Evolutionary conservation across 2,329 filamentous ascomycete genomes (phyloP).

Genomic region (Colletotrichum sp.): DNA sequence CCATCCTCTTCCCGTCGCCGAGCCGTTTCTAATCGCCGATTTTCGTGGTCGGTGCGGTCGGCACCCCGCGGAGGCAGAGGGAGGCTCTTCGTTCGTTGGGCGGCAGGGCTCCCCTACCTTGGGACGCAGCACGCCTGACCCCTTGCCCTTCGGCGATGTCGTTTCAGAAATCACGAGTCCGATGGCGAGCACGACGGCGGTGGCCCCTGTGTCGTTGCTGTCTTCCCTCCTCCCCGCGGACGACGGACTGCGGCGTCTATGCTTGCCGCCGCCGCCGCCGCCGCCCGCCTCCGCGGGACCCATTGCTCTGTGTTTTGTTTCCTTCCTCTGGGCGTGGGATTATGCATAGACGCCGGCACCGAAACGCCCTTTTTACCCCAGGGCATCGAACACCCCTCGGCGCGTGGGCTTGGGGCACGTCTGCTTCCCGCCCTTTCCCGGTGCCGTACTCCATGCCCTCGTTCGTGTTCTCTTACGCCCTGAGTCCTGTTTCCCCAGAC

Average conservation of each 20-base stretch:
- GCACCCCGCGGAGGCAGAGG: neutral
- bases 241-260: neutral
- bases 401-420: neutral
- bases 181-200: neutral
- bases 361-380: neutral
- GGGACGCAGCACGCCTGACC: neutral
- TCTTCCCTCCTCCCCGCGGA: neutral
- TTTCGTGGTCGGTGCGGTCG: neutral
- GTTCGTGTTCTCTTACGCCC: neutral
- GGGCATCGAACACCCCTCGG: neutral
- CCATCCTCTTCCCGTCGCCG: neutral
- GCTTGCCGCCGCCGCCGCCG: neutral
- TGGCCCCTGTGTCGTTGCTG: neutral
- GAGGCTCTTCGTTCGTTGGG: neutral
- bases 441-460: neutral
- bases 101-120: neutral
- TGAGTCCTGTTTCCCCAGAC: neutral
- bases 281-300: neutral
- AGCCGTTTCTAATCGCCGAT: constrained; percentile 5
- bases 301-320: neutral
- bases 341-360: neutral
- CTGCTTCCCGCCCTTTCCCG: neutral
- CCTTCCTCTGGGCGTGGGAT: neutral
- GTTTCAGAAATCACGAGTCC: neutral
- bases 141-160: neutral